Base-by-base conservation (phyloP, 345 rosid genomes). In the Durio zibethinus region DNA sequence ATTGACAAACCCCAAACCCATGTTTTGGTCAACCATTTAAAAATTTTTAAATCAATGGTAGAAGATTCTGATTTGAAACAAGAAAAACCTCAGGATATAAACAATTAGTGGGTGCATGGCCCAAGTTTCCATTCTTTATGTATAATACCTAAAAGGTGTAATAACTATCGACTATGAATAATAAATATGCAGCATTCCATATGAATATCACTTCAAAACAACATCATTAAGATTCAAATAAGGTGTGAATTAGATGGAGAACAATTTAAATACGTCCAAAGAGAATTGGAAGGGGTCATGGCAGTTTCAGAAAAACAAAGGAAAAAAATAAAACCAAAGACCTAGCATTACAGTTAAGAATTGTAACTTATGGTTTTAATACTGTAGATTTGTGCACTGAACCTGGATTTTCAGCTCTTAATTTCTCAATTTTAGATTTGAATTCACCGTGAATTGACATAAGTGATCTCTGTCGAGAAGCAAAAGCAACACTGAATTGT, bases 401-500 rank as follows among this genome's bases (percentile, higher is more conserved):
- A 62, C 83, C 74, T 29, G 89, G 81, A 79, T 79, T 81, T 31
- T 82, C 82, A 68, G 83, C 80, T 52, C 84, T 86, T 78, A 93
- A 48, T 83, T 84, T 86, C 86, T 93, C 91, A 54, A 95, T 69
- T 81, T 87, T 88, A 71, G 91, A 83, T 82, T 82, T 89, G 73
- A 95, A 74, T 75, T 93, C 96, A 79, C 83, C 82, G 10, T 90
- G 88, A 71, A 93, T 88, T 67, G 94, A 86, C 76, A 83, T 59
- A 1, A 88, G 79, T 56, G 94, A 89, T 52, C 72, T 90, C 82
- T 93, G 94, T 74, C 93, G 84, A 20, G 75, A 81, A 21, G 89
- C 88, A 42, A 95, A 90, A 68, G 93, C 92, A 12, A 77, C 74
- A 80, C 89, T 85, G 72, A 95, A 86, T 74, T 88, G 86, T 86